Base-by-base conservation (phyloP, 2,329 filamentous ascomycete genomes). In the Fusarium zealandicum region DNA sequence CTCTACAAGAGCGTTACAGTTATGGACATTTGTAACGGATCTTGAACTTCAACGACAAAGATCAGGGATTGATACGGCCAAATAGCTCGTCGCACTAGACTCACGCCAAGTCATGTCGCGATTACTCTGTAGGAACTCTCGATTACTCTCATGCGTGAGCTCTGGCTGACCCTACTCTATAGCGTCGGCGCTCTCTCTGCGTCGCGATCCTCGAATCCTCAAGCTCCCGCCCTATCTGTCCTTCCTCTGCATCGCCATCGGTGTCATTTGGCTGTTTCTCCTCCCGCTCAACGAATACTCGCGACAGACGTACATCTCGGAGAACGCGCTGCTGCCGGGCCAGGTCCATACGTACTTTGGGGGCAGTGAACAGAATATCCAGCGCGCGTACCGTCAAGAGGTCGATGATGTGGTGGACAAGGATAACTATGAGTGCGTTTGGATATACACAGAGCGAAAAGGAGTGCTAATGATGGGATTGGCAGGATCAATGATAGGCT, bases 341-440 rank as follows among this genome's bases (percentile, higher is more conserved):
- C 95, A 99, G 75, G 95, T 98, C 8, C 93, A 98, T 76, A 96
- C 95, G 2, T 99, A 99, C 75, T 99, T 99, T 71, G 88, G 90
- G 6, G 95, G 95, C 14, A 96, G 92, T 73, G 95, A 99, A 72
- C 93, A 98, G 78, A 90, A 97, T 73, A 85, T 98, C 61, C 93
- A 98, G 70, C 84, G 92, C 39, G 95, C 92, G 7, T 98, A 96
- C 73, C 86, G 89, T 69, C 87, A 91, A 69, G 95, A 98, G 76
- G 80, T 96, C 43, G 85, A 90, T 64, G 80, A 76, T 8, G 70
- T 93, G 54, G 80, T 77, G 48, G 76, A 78, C 61, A 77, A 75
- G 67, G 75, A 73, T 57, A 86, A 87, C 62, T 69, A 76, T 54
- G 79, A 82, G 82, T 85, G 73, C 57, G 79, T 68, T n/a, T 5